Evolutionary conservation across 352 stramenopile genomes (phyloP).

Genomic region (Albugo candida): DNA sequence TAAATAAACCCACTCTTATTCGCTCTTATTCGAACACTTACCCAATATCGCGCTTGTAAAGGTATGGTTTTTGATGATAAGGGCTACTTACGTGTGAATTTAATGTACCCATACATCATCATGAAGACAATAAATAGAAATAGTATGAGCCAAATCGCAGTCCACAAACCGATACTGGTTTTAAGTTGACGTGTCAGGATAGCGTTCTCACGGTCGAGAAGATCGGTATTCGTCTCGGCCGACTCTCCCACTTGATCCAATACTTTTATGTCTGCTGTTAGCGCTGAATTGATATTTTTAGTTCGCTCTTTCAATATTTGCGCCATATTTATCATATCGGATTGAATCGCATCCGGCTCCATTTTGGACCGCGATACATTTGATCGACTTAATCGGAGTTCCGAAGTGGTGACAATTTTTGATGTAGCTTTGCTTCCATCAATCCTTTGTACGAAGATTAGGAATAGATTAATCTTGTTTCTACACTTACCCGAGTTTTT

Average conservation of each 20-base stretch:
- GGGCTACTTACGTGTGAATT: constrained; percentile 10
- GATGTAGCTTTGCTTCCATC: constrained; percentile 4
- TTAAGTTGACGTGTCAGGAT: constrained; percentile 42
- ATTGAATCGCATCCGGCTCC: constrained; percentile 49
- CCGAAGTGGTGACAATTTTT: constrained; percentile 1
- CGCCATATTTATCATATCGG: constrained; percentile 53
- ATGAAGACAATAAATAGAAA: constrained; percentile 41
- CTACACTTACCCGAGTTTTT: constrained; percentile 24
- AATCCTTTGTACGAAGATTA: neutral
- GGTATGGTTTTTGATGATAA: too few relatives aligned
- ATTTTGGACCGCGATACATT: constrained; percentile 19
- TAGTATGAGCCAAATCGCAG: constrained; percentile 40
- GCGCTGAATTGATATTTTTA: constrained; percentile 50
- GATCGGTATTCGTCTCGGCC: constrained; percentile 36
- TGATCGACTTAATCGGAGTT: constrained; percentile 14
- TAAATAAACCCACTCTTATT: too few relatives aligned
- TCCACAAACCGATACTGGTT: constrained; percentile 58
- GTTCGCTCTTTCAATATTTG: constrained; percentile 52
- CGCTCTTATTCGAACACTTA: too few relatives aligned
- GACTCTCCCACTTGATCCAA: constrained; percentile 49
- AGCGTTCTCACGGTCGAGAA: constrained; percentile 37
- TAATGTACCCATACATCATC: constrained; percentile 61
- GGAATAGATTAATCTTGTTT: neutral
- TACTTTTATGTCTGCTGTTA: constrained; percentile 52
- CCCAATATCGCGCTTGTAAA: too few relatives aligned